Percentiles rank a stretch among this genome's conserved stretches.
Conservation (phyloP, 805 yeast species). For the Barnettozyma sp. region DNA sequence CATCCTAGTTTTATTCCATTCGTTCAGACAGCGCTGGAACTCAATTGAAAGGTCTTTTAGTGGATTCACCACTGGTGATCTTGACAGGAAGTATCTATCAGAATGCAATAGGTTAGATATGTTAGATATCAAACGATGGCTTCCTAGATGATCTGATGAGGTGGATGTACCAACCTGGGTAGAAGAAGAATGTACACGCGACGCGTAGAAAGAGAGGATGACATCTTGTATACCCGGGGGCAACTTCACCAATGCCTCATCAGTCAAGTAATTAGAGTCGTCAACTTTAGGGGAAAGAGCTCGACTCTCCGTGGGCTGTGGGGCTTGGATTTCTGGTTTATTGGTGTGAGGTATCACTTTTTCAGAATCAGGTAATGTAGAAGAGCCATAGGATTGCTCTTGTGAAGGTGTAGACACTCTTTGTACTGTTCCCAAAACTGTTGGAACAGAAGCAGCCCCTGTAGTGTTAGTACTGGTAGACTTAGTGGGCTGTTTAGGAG, state of each 20-base stretch:
- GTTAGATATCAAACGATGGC: constrained; percentile 9
- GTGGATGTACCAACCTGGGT: neutral
- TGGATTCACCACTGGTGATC: constrained; percentile 1
- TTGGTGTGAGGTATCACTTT: constrained; percentile 2
- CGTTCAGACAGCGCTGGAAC: constrained; percentile 13
- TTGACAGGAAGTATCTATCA: constrained; percentile 9
- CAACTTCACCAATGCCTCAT: constrained; percentile 14
- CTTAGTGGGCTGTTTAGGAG: neutral
- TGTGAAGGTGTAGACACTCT: too few species aligned
- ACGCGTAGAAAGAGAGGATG: constrained; percentile 23
- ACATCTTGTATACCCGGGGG: constrained; percentile 30
- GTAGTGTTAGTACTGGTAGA: constrained; percentile 38
- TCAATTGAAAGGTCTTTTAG: constrained; percentile 11
- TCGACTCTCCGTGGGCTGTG: constrained; percentile 4
- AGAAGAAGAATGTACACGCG: constrained; percentile 5
- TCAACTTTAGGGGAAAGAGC: constrained; percentile 13
- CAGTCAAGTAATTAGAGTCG: constrained; percentile 16
- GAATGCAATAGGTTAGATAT: constrained; percentile 7
- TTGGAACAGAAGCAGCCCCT: too few species aligned
- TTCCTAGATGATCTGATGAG: constrained; percentile 1
- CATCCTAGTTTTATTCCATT: constrained; percentile 9
- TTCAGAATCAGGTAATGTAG: constrained; percentile 8
- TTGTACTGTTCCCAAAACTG: too few species aligned
- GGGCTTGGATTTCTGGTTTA: constrained; percentile 2
- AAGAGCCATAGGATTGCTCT: constrained; percentile 8